These are phyloP conservation scores for Termitomyces titanicus DNA, from an alignment of 768 basidiomycete species.

Conservation along the genomic window DNA sequence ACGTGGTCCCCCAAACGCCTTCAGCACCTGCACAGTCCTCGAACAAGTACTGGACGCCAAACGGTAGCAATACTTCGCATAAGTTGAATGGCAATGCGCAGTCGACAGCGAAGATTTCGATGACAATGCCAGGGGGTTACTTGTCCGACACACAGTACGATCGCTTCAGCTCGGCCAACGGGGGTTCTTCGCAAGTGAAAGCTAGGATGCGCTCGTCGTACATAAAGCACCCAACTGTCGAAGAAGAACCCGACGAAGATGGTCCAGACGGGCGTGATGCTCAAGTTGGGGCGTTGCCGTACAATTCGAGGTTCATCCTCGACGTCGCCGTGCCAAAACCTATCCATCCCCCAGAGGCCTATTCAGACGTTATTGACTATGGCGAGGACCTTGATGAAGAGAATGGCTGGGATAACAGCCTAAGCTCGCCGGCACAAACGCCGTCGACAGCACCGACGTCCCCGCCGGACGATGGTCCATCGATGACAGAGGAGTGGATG, in stretches of 20 bases:
- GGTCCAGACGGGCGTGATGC: conserved; percentile 18
- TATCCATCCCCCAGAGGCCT: conserved; percentile 33
- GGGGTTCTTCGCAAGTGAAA: neutral
- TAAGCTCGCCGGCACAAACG: conserved; percentile 21
- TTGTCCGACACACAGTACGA: conserved; percentile 1
- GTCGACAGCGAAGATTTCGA: neutral
- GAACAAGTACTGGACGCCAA: conserved; percentile 14
- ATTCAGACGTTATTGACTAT: conserved; percentile 33
- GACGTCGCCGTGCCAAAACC: conserved; percentile 41
- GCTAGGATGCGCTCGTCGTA: conserved; percentile 3
- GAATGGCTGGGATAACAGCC: conserved; percentile 14
- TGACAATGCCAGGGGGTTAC: conserved; percentile 9
- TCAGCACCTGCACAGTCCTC: conserved; percentile 1
- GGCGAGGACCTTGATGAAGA: conserved; percentile 20
- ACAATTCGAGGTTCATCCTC: conserved; percentile 30
- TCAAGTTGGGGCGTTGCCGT: conserved; percentile 28
- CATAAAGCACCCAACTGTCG: conserved; percentile 37
- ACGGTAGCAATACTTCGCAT: conserved; percentile 5
- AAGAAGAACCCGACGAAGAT: conserved; percentile 45
- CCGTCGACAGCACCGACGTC: conserved; percentile 26
- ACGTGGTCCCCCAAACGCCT: conserved; percentile 3
- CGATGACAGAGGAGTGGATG: conserved; percentile 24
- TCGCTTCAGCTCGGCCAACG: neutral
- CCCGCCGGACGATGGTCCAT: conserved; percentile 21
- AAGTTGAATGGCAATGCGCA: conserved; percentile 10